phyloP scores from a whole-genome alignment of 2,329 filamentous ascomycete species.

The Epichloe gansuensis region DNA sequence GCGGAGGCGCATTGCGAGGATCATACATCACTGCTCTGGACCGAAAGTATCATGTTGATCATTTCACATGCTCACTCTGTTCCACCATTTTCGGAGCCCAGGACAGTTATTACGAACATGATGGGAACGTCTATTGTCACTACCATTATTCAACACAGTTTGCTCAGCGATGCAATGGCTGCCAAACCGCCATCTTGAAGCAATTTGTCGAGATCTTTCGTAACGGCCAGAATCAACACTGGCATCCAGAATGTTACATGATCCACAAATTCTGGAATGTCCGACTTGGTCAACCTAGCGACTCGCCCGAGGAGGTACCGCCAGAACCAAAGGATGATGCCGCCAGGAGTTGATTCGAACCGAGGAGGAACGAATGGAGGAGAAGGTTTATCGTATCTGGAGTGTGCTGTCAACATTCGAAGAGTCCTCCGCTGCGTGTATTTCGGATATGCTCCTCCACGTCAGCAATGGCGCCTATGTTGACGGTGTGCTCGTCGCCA shows the following conservation, averaged over 20 bases:
- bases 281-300: constrained; percentile 55
- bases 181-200: constrained; percentile 92
- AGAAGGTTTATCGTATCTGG: constrained; percentile 97
- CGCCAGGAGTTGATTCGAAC: constrained; percentile 66
- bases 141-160: constrained; percentile 98
- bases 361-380: constrained; percentile 89
- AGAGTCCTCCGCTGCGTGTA: constrained; percentile 93
- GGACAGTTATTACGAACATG: constrained; percentile 98
- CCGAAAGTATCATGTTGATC: constrained; percentile 96
- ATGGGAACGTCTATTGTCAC: constrained; percentile 92
- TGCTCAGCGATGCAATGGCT: constrained; percentile 91
- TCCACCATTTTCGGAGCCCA: constrained; percentile 96
- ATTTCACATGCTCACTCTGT: constrained; percentile 96
- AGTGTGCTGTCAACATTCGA: constrained; percentile 94
- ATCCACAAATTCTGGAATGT: constrained; percentile 99
- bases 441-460: constrained; percentile 96
- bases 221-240: constrained; percentile 96
- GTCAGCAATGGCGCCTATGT: constrained; percentile 96
- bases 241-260: constrained; percentile 99
- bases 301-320: constrained; percentile 32
- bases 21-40: constrained; percentile 98
- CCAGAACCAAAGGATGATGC: constrained; percentile 37
- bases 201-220: constrained; percentile 98
- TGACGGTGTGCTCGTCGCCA: constrained; percentile 87
- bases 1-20: constrained; percentile 81